Conservation (phyloP, 768 basidiomycete species). For the Coprinellus aureogranulatus region DNA sequence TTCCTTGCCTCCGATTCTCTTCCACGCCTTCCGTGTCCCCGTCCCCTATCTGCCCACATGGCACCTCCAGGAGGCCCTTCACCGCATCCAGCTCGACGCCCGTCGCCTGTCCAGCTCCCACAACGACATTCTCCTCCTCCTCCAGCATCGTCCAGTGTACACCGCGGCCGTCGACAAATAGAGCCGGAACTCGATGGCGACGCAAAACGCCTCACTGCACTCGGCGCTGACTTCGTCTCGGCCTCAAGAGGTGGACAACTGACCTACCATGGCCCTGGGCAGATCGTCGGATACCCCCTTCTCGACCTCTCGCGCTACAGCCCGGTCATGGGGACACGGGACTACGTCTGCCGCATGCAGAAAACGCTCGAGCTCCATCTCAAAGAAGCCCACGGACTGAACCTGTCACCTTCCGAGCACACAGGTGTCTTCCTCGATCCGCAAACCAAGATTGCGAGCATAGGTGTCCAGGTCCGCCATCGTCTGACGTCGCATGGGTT, state of each 20-base stretch:
- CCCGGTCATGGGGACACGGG: constrained; percentile 68
- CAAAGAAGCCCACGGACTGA: constrained; percentile 55
- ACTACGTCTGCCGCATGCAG: constrained; percentile 86
- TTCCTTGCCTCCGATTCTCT: constrained; percentile 60
- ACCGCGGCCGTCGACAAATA: constrained; percentile 90
- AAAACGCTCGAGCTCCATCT: constrained; percentile 65
- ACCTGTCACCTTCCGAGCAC: constrained; percentile 63
- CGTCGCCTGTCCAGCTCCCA: constrained; percentile 36
- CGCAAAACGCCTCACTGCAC: constrained; percentile 54
- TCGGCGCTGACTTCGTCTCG: constrained; percentile 86
- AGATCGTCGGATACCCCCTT: constrained; percentile 93
- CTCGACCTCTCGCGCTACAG: constrained; percentile 81
- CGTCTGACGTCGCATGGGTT: constrained; percentile 95
- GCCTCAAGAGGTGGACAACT: constrained; percentile 88
- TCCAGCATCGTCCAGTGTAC: constrained; percentile 92
- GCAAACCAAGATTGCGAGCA: constrained; percentile 87
- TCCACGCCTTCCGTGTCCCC: constrained; percentile 75
- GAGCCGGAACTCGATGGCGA: constrained; percentile 59
- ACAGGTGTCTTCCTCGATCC: constrained; percentile 87
- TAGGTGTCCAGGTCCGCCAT: constrained; percentile 95
- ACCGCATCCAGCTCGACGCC: constrained; percentile 59
- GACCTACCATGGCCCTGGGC: constrained; percentile 97
- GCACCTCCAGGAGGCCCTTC: constrained; percentile 67
- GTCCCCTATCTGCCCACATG: constrained; percentile 73
- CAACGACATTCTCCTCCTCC: constrained; percentile 69